A percentile compares a stretch with the other conserved stretches of the same genome.
These are phyloP conservation scores for Pythium dissimile DNA, from an alignment of 352 stramenopile genomes.

Conservation along the genomic window DNA sequence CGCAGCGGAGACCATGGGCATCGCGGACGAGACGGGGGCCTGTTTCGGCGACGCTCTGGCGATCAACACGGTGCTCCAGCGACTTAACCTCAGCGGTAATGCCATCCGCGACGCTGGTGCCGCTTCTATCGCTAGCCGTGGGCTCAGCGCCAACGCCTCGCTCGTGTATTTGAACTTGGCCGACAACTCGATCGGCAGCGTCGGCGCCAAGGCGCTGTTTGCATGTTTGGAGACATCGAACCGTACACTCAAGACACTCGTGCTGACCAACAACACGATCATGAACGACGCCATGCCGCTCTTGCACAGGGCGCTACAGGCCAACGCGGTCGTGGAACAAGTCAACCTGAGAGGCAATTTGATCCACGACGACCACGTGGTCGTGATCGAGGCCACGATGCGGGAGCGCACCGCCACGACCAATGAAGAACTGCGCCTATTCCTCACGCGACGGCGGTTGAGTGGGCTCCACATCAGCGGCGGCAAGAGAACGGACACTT, in stretches of 20 bases:
- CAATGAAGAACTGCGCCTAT: slow-evolving; percentile 41
- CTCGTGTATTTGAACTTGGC: slow-evolving; percentile 56
- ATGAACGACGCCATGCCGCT: slow-evolving; percentile 49
- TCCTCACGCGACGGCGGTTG: slow-evolving; percentile 45
- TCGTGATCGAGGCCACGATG: slow-evolving; percentile 19
- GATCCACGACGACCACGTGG: slow-evolving; percentile 39
- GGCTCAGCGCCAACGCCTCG: slow-evolving; percentile 37
- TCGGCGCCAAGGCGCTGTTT: slow-evolving; percentile 48
- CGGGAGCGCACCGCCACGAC: slow-evolving; percentile 28
- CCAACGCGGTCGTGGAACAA: slow-evolving; percentile 35
- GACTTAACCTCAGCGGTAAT: slow-evolving; percentile 64
- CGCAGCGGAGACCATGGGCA: slow-evolving; percentile 33
- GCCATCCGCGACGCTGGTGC: slow-evolving; percentile 38
- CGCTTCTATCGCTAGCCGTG: slow-evolving; percentile 31
- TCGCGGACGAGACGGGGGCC: slow-evolving; percentile 36
- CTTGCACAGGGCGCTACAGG: slow-evolving; percentile 27
- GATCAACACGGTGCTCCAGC: slow-evolving; percentile 54
- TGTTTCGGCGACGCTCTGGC: slow-evolving; percentile 40
- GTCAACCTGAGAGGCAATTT: slow-evolving; percentile 61
- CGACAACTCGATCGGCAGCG: slow-evolving; percentile 53
- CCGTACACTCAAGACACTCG: slow-evolving; percentile 35
- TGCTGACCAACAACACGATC: slow-evolving; percentile 63
- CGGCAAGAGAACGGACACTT: background rate
- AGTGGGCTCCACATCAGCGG: background rate
- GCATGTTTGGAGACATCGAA: slow-evolving; percentile 31